Conservation (phyloP, 2,329 filamentous ascomycete species). For the Exutisphaerella laricina region DNA sequence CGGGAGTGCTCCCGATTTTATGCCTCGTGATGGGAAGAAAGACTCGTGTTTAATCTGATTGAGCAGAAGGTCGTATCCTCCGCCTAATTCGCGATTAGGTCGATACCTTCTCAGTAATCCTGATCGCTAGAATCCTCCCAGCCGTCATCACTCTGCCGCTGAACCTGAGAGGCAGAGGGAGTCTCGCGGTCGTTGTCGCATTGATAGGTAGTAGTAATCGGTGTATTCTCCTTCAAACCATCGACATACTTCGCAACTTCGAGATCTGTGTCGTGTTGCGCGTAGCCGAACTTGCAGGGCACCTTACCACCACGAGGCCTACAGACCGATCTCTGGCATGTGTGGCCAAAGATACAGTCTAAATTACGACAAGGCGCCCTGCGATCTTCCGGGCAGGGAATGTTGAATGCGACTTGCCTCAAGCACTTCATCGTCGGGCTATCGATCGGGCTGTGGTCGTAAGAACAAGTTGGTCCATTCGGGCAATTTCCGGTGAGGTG, state of each 20-base stretch:
- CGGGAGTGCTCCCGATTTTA: no score
- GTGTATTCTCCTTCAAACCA: background rate
- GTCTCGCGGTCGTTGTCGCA: no score
- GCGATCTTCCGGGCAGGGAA: slow-evolving; percentile 36
- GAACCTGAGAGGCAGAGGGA: no score
- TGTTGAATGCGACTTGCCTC: slow-evolving; percentile 41
- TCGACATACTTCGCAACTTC: slow-evolving; percentile 13
- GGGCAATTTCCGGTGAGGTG: slow-evolving; percentile 36
- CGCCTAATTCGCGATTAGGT: no score
- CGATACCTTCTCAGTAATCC: no score
- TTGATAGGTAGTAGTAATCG: no score
- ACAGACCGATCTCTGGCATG: slow-evolving; percentile 37
- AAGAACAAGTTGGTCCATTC: slow-evolving; percentile 37
- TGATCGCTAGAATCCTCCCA: no score
- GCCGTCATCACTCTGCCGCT: no score
- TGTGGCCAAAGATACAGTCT: slow-evolving; percentile 45
- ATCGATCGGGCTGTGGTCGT: slow-evolving; percentile 44
- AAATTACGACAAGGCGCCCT: slow-evolving; percentile 39
- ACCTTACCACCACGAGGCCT: slow-evolving; percentile 23
- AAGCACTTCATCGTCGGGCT: slow-evolving; percentile 38
- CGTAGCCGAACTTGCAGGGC: slow-evolving; percentile 22
- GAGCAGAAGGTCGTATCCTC: no score
- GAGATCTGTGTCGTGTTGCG: slow-evolving; percentile 16
- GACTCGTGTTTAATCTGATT: no score
- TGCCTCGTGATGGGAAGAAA: no score